Conservation (phyloP, 345 rosid genomes). For the Eucalyptus leucophloia region DNA sequence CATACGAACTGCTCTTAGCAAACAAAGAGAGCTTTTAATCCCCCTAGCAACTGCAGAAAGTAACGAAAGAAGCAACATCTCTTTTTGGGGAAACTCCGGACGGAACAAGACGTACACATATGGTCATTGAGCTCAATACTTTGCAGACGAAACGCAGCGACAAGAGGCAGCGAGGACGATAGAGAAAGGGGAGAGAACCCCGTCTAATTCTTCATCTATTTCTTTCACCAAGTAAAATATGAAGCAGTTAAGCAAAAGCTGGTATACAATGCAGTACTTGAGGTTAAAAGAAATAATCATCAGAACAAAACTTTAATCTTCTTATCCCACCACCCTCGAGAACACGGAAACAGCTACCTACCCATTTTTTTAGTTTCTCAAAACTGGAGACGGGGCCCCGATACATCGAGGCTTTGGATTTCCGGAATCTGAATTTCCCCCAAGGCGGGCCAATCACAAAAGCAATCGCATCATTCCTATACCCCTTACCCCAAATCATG, state of each 20-base stretch:
- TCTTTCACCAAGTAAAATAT: background rate
- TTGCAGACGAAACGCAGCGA: background rate
- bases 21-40: background rate
- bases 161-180: background rate
- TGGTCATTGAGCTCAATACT: background rate
- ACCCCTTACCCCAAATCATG: background rate
- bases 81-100: background rate
- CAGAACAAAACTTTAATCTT: background rate
- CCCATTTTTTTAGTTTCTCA: background rate
- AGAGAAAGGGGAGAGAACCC: background rate
- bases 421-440: background rate
- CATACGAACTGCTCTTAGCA: background rate
- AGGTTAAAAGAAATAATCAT: background rate
- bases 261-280: background rate
- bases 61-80: background rate
- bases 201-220: background rate
- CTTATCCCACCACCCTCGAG: background rate
- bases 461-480: background rate
- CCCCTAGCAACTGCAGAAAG: background rate
- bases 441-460: background rate
- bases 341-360: background rate
- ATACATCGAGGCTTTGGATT: background rate
- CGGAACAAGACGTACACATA: background rate
- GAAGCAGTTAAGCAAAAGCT: background rate
- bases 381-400: background rate